Evolutionary conservation across 495 filamentous ascomycete species (phyloP).

Genomic region (Talaromyces thailandensis): DNA sequence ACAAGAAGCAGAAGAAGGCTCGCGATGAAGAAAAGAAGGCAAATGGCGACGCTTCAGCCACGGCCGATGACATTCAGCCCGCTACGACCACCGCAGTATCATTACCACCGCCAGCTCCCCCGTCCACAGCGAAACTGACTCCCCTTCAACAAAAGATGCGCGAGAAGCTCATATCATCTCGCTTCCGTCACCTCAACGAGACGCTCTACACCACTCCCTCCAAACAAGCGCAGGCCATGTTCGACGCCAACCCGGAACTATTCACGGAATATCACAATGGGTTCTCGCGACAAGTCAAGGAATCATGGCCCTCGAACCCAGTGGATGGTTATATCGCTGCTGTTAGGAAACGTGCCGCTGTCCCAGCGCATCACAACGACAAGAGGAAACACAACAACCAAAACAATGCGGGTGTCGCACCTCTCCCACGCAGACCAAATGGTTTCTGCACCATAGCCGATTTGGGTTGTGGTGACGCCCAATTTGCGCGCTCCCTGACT

Average conservation of each 20-base stretch:
- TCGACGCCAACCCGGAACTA: slow-evolving; percentile 73
- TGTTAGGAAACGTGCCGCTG: slow-evolving; percentile 49
- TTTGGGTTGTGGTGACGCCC: slow-evolving; percentile 71
- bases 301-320: slow-evolving; percentile 91
- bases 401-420: slow-evolving; percentile 11
- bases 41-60: slow-evolving; percentile 11
- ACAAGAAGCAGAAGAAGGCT: slow-evolving; percentile 29
- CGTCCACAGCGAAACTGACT: slow-evolving; percentile 53
- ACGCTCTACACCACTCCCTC: slow-evolving; percentile 91
- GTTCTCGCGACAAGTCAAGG: slow-evolving; percentile 82
- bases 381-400: slow-evolving; percentile 23
- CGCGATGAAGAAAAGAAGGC: slow-evolving; percentile 28
- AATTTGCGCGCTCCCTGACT: slow-evolving; percentile 53
- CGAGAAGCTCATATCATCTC: slow-evolving; percentile 82
- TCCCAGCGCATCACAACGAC: slow-evolving; percentile 23
- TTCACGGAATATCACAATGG: slow-evolving; percentile 92
- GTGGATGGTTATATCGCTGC: slow-evolving; percentile 70
- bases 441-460: slow-evolving; percentile 74
- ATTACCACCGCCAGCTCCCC: slow-evolving; percentile 24
- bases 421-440: slow-evolving; percentile 42
- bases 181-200: slow-evolving; percentile 96
- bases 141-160: slow-evolving; percentile 90
- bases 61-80: slow-evolving; percentile 12
- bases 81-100: slow-evolving; percentile 14
- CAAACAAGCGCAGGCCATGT: slow-evolving; percentile 63